These are phyloP conservation scores for Starmerella vaccinii DNA, from an alignment of 805 yeast species.

Conservation along the genomic window DNA sequence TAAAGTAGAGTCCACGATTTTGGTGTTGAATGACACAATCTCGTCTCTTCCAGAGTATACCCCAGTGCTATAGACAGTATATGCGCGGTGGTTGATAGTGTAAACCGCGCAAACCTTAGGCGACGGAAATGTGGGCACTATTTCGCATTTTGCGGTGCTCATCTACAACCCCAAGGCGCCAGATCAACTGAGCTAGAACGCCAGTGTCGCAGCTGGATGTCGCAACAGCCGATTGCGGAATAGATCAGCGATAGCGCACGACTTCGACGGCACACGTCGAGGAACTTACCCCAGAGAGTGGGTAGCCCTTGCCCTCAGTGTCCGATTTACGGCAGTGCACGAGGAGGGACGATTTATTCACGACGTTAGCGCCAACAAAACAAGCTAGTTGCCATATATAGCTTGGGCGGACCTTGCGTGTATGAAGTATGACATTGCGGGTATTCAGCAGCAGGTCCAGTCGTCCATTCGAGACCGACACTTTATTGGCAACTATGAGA, in stretches of 20 bases:
- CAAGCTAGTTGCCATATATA: not conserved
- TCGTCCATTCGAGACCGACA: constrained; percentile 7
- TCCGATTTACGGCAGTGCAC: not conserved
- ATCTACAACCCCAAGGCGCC: not conserved
- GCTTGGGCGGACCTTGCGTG: not conserved
- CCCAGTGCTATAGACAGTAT: not conserved
- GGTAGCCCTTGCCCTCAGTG: not conserved
- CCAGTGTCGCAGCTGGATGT: too few species aligned
- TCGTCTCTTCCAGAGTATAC: not conserved
- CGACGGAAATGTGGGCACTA: not conserved
- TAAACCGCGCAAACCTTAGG: not conserved
- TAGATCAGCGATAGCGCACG: not conserved
- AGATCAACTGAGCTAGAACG: not conserved
- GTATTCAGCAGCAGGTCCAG: constrained; percentile 18
- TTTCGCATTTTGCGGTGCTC: not conserved
- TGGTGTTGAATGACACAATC: not conserved
- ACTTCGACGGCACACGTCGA: not conserved
- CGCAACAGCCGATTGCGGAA: too few species aligned
- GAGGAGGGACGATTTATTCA: not conserved
- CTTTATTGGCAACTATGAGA: constrained; percentile 65
- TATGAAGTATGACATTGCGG: constrained; percentile 15
- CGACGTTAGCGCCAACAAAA: not conserved
- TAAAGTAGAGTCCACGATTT: not conserved
- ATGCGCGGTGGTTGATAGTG: not conserved
- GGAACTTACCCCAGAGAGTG: not conserved